A percentile compares a stretch with the other conserved stretches of the same genome.
phyloP scores from a whole-genome alignment of 192 early-diverging fungal species.

The Gryganskiella cystojenkinii region DNA sequence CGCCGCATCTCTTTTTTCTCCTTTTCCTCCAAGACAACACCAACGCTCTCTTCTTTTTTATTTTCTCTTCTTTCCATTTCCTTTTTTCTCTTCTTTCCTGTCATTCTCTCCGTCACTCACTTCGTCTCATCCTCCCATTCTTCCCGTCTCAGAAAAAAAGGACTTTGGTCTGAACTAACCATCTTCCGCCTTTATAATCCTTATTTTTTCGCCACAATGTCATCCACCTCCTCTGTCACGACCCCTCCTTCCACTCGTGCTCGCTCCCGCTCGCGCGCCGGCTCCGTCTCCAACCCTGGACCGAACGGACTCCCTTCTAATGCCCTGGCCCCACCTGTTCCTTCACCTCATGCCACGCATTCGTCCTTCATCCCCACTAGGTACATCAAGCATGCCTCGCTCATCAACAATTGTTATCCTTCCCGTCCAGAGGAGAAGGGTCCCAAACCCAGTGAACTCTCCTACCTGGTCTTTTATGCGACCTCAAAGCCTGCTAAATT shows the following conservation, averaged over 20 bases:
- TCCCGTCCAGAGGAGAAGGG: constrained; percentile 69
- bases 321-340: constrained; percentile 25
- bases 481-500: constrained; percentile 89
- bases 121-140: background rate
- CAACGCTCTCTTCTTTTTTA: background rate
- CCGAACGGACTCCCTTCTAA: constrained; percentile 15
- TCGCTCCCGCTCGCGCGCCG: constrained; percentile 36
- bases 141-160: background rate
- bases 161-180: too few relatives aligned
- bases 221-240: constrained; percentile 10
- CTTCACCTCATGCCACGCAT: constrained; percentile 38
- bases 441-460: constrained; percentile 84
- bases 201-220: constrained; percentile 8
- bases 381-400: constrained; percentile 80
- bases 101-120: background rate
- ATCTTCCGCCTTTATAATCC: background rate
- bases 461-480: constrained; percentile 90
- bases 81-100: background rate
- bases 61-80: background rate
- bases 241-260: constrained; percentile 31
- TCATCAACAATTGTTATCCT: constrained; percentile 83
- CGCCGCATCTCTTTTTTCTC: background rate
- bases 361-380: constrained; percentile 56
- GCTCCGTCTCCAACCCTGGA: constrained; percentile 28
- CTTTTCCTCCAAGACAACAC: background rate